phyloP scores from a whole-genome alignment of 2,329 filamentous ascomycete genomes.

The Colletotrichum costaricense region DNA sequence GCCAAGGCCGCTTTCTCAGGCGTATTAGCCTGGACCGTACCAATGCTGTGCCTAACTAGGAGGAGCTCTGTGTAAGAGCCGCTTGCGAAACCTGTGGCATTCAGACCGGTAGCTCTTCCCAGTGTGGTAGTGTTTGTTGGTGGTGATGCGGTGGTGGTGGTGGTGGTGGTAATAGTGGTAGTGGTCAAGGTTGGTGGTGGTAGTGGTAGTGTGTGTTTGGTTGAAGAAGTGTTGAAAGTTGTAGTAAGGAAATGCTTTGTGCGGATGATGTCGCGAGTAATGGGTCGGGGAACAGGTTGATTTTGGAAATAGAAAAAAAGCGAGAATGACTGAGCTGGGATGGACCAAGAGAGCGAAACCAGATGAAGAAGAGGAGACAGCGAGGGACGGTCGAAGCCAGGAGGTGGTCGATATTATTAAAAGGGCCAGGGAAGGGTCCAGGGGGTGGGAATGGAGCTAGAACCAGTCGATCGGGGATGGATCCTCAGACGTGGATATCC shows the following conservation, averaged over 20 bases:
- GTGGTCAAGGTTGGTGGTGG: background rate
- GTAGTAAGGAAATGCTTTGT: slow-evolving; percentile 18
- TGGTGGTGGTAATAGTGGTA: background rate
- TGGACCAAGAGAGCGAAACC: slow-evolving; percentile 38
- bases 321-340: slow-evolving; percentile 30
- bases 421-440: slow-evolving; percentile 39
- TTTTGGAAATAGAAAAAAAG: slow-evolving; percentile 34
- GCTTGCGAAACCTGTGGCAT: slow-evolving; percentile 48
- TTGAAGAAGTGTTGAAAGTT: slow-evolving; percentile 18
- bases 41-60: slow-evolving; percentile 39
- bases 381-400: slow-evolving; percentile 40
- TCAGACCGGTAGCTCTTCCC: slow-evolving; percentile 39
- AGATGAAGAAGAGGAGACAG: slow-evolving; percentile 39
- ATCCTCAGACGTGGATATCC: slow-evolving; percentile 34
- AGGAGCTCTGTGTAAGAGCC: slow-evolving; percentile 53
- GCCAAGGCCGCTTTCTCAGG: slow-evolving; percentile 36
- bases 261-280: slow-evolving; percentile 25
- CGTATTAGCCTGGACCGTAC: slow-evolving; percentile 38
- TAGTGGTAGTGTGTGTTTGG: slow-evolving; percentile 1
- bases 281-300: slow-evolving; percentile 25
- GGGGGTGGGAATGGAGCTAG: slow-evolving; percentile 37
- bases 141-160: background rate
- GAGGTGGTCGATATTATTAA: slow-evolving; percentile 40
- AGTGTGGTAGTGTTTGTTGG: background rate
- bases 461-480: slow-evolving; percentile 39